A percentile compares a stretch with the other conserved stretches of the same genome.
These are phyloP conservation scores for Rhodamnia rubescens DNA, from an alignment of 345 rosid genomes.

Conservation along the genomic window DNA sequence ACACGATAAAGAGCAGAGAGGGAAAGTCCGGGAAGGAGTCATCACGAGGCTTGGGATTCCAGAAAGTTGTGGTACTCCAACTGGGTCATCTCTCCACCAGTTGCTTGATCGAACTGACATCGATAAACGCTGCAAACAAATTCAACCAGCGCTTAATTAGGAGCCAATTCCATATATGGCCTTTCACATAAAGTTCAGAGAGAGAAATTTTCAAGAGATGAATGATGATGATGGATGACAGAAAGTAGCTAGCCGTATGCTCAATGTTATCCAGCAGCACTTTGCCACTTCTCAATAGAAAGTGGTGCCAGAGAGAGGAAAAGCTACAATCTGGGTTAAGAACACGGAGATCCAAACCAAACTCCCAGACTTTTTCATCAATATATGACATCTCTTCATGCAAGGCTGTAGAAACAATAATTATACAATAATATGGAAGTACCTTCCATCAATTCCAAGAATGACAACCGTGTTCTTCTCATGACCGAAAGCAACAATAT, in stretches of 20 bases:
- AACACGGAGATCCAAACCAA: background rate
- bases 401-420: background rate
- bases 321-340: background rate
- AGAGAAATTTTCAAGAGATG: background rate
- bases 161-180: background rate
- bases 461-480: constrained; percentile 78
- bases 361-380: background rate
- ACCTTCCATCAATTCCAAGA: constrained; percentile 98
- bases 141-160: background rate
- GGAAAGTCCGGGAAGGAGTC: background rate
- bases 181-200: background rate
- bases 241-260: background rate
- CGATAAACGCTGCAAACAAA: constrained; percentile 66
- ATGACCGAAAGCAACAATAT: constrained; percentile 88
- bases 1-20: background rate
- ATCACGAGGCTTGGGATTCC: constrained; percentile 47
- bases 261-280: background rate
- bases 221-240: background rate
- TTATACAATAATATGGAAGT: background rate
- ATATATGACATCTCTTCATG: background rate
- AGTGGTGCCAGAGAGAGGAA: background rate
- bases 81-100: constrained; percentile 92
- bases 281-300: background rate
- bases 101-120: constrained; percentile 79
- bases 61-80: constrained; percentile 74